Base-by-base conservation (phyloP, 73 alveolate species). In the Effrenium voratum region DNA sequence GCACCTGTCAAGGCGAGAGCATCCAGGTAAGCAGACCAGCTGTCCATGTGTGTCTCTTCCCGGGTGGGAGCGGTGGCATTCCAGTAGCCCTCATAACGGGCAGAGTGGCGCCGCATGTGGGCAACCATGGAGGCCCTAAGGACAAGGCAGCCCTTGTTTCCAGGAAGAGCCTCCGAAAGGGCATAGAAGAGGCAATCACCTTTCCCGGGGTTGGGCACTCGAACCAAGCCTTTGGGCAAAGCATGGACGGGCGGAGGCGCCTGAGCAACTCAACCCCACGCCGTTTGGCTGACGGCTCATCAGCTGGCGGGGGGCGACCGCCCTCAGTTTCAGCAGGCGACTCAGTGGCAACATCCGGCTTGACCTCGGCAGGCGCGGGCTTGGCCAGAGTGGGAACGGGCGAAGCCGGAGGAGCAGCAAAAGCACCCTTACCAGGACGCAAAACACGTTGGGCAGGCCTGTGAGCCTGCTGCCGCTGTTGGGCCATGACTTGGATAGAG, bases 171-270 rank as follows among this genome's bases (percentile, higher is more conserved):
- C 30, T 80, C 26, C 5, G n/a, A 68, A 3, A 80, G 50, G 0
- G 91, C 68, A 22, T 44, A 52, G 38, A 80, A 80, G 24, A 77
- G 41, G 44, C 91, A 80, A 47, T 80, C 52, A 4, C 91, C 91
- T 22, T 44, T 32, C 2, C 57, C 91, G 16, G 91, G 72, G 28
- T n/a, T 80, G 46, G 68, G 24, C 52, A 13, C 30, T 8, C 44
- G 70, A 19, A 30, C 32, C 44, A 80, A 30, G 45, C 70, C 70
- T 30, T 80, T 68, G 34, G 87, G 87, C n/a, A n/a, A n/a, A n/a
- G n/a, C n/a, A n/a, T n/a, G n/a, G n/a, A n/a, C n/a, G n/a, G n/a
- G n/a, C n/a, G n/a, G n/a, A n/a, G n/a, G n/a, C n/a, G n/a, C n/a
- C n/a, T n/a, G n/a, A n/a, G 41, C 60, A 38, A n/a, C 3, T 3